Conservation (phyloP, 2,329 filamentous ascomycete species). For the Calycina herbarum region DNA sequence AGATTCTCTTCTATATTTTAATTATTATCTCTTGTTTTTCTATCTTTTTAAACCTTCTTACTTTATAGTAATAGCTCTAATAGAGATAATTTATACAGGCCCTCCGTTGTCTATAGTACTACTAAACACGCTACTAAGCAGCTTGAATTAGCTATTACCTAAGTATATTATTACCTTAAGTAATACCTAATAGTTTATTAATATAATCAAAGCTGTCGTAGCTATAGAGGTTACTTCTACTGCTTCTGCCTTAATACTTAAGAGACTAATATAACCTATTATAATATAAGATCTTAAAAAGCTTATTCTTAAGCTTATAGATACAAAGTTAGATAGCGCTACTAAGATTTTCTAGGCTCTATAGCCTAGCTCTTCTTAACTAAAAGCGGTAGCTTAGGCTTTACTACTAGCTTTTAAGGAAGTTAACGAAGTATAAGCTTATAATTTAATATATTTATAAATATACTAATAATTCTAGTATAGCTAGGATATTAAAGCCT, state of each 20-base stretch:
- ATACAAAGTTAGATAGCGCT: neutral
- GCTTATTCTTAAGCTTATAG: conserved; percentile 18
- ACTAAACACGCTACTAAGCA: conserved; percentile 12
- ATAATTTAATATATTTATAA: conserved; percentile 3
- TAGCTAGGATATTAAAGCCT: conserved; percentile 28
- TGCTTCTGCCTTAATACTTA: conserved; percentile 8
- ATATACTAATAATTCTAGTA: conserved; percentile 16
- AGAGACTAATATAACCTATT: neutral
- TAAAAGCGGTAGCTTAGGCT: conserved; percentile 17
- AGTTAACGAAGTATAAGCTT: conserved; percentile 27
- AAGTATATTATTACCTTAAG: conserved; percentile 19
- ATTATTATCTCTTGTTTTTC: no score
- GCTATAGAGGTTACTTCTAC: conserved; percentile 17
- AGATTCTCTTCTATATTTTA: no score
- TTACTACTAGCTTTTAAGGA: conserved; percentile 26
- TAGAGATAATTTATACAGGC: neutral
- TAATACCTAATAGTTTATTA: conserved; percentile 18
- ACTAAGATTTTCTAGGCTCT: neutral
- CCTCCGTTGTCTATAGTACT: neutral
- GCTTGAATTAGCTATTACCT: conserved; percentile 17
- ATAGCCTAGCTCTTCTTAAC: conserved; percentile 1
- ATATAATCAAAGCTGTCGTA: conserved; percentile 19
- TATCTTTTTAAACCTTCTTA: no score
- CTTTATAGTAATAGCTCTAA: neutral
- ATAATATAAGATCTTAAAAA: conserved; percentile 12